Percentiles rank a stretch among this genome's conserved stretches.
Evolutionary conservation across 1,284 basidiomycete species (phyloP).

Genomic region (Ceratobasidium sp.): DNA sequence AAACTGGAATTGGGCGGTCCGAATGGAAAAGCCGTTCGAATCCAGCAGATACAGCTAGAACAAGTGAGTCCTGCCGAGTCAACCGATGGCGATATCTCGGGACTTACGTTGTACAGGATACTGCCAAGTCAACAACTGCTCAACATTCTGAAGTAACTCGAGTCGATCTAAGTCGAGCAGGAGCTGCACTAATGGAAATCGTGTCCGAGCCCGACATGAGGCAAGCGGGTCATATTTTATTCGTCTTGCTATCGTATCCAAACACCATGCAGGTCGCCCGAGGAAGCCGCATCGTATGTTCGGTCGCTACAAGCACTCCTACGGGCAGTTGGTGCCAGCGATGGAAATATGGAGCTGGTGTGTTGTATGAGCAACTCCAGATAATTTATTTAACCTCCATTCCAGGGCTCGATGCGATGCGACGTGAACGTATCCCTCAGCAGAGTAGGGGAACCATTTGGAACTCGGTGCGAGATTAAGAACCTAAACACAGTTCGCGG

Average conservation of each 20-base stretch:
- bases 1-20: slow-evolving; percentile 65
- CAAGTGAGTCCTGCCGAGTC: slow-evolving; percentile 70
- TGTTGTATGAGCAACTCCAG: slow-evolving; percentile 32
- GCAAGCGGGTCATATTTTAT: slow-evolving; percentile 59
- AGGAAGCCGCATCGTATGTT: slow-evolving; percentile 93
- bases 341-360: slow-evolving; percentile 98
- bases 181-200: slow-evolving; percentile 93
- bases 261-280: slow-evolving; percentile 73
- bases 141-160: slow-evolving; percentile 68
- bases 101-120: slow-evolving; percentile 73
- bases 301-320: slow-evolving; percentile 85
- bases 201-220: slow-evolving; percentile 94
- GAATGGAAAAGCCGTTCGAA: slow-evolving; percentile 70
- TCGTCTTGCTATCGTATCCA: slow-evolving; percentile 4
- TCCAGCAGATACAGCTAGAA: slow-evolving; percentile 96
- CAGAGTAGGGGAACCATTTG: slow-evolving; percentile 71
- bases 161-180: slow-evolving; percentile 93
- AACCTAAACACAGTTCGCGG: slow-evolving; percentile 95
- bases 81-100: not conserved
- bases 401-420: slow-evolving; percentile 90
- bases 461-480: slow-evolving; percentile 96
- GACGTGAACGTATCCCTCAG: slow-evolving; percentile 97
- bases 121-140: slow-evolving; percentile 88
- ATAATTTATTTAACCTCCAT: not conserved
- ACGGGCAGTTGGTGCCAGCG: slow-evolving; percentile 87